These are phyloP conservation scores for Gracilariopsis chorda DNA, from an alignment of 23 red algal species.

Conservation along the genomic window DNA sequence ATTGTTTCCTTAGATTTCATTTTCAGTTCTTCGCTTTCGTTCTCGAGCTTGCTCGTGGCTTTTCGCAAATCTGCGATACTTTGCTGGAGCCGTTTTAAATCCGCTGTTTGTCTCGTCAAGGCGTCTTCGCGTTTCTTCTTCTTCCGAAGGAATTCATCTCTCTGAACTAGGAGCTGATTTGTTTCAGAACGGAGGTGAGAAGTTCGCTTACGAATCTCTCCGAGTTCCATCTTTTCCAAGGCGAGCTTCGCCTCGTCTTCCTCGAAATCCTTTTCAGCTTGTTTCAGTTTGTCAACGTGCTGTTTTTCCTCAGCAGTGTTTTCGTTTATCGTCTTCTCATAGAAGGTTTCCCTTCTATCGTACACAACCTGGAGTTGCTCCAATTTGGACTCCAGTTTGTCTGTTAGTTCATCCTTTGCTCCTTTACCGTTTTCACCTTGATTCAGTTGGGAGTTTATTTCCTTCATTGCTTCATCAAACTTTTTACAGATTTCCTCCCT, in stretches of 20 bases:
- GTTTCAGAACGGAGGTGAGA: neutral
- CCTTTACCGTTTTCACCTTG: neutral
- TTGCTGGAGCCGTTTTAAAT: conserved; percentile 29
- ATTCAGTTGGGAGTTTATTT: conserved; percentile 21
- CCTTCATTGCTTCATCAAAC: conserved; percentile 57
- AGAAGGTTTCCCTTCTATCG: conserved; percentile 27
- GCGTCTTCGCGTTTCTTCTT: conserved; percentile 15
- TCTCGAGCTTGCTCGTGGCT: conserved; percentile 36
- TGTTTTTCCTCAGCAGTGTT: neutral
- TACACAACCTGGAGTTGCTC: conserved; percentile 29
- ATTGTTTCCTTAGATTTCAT: conserved; percentile 42
- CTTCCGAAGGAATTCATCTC: neutral
- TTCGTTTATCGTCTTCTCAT: conserved; percentile 35
- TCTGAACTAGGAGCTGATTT: neutral
- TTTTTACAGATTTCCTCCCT: conserved; percentile 40
- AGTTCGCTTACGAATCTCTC: conserved; percentile 2
- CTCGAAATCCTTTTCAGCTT: conserved; percentile 1
- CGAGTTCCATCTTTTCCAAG: neutral
- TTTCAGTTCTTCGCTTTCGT: conserved; percentile 43
- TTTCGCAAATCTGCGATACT: conserved; percentile 20
- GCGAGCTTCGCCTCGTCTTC: neutral
- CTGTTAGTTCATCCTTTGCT: neutral
- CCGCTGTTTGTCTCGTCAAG: conserved; percentile 18
- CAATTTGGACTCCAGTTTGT: conserved; percentile 18
- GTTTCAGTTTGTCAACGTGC: neutral